A percentile compares a stretch with the other conserved stretches of the same genome.
Evolutionary conservation across 2,329 filamentous ascomycete species (phyloP).

Genomic region (Didymella exigua): DNA sequence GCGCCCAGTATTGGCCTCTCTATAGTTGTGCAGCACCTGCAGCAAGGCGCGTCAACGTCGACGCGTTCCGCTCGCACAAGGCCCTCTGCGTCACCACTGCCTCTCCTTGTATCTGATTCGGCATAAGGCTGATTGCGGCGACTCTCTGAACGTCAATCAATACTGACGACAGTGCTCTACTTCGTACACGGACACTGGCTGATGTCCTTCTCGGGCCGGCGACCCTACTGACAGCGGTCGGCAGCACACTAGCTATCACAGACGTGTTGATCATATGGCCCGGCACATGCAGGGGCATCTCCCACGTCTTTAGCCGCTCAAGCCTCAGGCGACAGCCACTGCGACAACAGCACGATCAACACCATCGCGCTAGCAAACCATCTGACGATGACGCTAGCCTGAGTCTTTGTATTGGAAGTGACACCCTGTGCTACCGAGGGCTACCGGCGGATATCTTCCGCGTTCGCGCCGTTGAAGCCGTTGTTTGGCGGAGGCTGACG

Average conservation of each 20-base stretch:
- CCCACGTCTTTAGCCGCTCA: conserved; percentile 36
- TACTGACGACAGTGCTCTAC: background rate
- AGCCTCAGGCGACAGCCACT: conserved; percentile 26
- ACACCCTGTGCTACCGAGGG: conserved; percentile 21
- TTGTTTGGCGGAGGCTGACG: conserved; percentile 26
- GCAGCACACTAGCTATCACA: conserved; percentile 5
- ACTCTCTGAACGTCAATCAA: conserved; percentile 13
- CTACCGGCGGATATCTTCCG: conserved; percentile 31
- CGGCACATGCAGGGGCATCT: conserved; percentile 33
- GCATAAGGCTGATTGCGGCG: conserved; percentile 28
- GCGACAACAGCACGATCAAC: conserved; percentile 11
- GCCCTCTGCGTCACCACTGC: conserved; percentile 19
- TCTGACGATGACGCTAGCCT: conserved; percentile 16
- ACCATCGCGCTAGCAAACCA: conserved; percentile 1
- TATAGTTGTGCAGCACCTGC: conserved; percentile 16
- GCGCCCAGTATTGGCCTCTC: conserved; percentile 10
- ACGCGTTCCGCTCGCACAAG: conserved; percentile 21
- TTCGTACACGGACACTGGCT: conserved; percentile 8
- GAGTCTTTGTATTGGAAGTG: conserved; percentile 24
- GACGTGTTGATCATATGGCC: conserved; percentile 31
- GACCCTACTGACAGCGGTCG: conserved; percentile 16
- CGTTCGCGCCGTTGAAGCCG: conserved; percentile 28
- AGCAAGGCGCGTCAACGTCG: conserved; percentile 20
- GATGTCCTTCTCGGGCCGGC: conserved; percentile 16
- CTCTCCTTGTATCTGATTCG: conserved; percentile 17